These are phyloP conservation scores for Trichoderma harzianum DNA, from an alignment of 2,329 filamentous ascomycete species.

Conservation along the genomic window DNA sequence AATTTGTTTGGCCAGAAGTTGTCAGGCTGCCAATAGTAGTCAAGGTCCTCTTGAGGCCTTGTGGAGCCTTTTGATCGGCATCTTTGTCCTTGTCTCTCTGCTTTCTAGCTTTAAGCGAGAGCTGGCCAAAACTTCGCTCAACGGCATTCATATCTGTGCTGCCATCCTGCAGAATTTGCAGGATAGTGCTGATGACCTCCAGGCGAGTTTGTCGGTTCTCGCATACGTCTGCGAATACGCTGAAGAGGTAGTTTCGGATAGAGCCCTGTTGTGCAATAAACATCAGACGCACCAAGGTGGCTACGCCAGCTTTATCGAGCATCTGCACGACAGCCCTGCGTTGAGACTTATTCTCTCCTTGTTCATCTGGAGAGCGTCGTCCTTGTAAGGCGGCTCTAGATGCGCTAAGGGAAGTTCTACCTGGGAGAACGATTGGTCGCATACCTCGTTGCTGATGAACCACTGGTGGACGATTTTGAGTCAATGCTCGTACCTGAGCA, in stretches of 20 bases:
- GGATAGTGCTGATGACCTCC: conserved; percentile 86
- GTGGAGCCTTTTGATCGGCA: conserved; percentile 69
- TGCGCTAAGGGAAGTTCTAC: conserved; percentile 30
- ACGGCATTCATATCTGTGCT: conserved; percentile 90
- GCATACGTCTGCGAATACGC: conserved; percentile 85
- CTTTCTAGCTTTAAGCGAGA: conserved; percentile 87
- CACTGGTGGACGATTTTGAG: conserved; percentile 38
- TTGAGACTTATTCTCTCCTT: conserved; percentile 60
- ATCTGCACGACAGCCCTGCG: conserved; percentile 88
- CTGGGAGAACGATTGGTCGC: conserved; percentile 30
- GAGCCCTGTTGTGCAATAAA: conserved; percentile 92
- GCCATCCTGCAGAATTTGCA: conserved; percentile 93
- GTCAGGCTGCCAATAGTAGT: conserved; percentile 52
- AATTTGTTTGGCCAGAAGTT: conserved; percentile 55
- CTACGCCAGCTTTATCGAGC: conserved; percentile 92
- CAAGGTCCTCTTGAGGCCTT: conserved; percentile 70
- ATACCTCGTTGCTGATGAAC: conserved; percentile 30
- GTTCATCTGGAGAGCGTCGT: conserved; percentile 36
- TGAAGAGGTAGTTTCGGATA: conserved; percentile 77
- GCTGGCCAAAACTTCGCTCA: conserved; percentile 89
- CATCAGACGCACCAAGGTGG: conserved; percentile 96
- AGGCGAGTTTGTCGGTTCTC: conserved; percentile 95
- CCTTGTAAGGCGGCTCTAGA: conserved; percentile 23
- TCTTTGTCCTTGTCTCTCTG: conserved; percentile 62
- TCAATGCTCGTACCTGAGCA: conserved; percentile 75